Conservation (phyloP, 1,139 yeast genomes). For the Meyerozyma carpophila region DNA sequence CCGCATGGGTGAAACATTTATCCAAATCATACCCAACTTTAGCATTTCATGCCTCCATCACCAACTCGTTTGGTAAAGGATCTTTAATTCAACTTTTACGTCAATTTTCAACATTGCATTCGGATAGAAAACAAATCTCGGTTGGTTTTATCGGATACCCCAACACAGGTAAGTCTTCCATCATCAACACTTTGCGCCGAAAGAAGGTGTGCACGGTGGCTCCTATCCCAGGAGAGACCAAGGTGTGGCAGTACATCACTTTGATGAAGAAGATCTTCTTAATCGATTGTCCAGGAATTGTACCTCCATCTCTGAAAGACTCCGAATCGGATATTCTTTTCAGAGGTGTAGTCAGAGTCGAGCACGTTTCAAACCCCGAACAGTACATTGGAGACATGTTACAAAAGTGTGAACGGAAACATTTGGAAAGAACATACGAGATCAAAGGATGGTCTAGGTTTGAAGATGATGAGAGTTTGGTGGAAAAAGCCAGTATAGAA, state of each 20-base stretch:
- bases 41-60: conserved; percentile 97
- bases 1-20: conserved; percentile 96
- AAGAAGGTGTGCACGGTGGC: conserved; percentile 97
- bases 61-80: conserved; percentile 97
- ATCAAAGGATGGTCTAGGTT: conserved; percentile 77
- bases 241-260: conserved; percentile 98
- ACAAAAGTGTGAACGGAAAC: conserved; percentile 80
- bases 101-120: conserved; percentile 85
- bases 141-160: conserved; percentile 98
- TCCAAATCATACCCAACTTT: conserved; percentile 90
- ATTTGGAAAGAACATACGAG: conserved; percentile 93
- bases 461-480: conserved; percentile 34
- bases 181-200: conserved; percentile 86
- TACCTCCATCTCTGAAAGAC: conserved; percentile 89
- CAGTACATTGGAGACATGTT: conserved; percentile 89
- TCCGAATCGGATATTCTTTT: conserved; percentile 90
- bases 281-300: conserved; percentile 98
- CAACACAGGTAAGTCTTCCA: conserved; percentile 93
- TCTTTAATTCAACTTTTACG: conserved; percentile 87
- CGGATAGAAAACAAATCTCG: conserved; percentile 92
- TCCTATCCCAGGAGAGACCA: conserved; percentile 98
- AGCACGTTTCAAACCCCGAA: conserved; percentile 92
- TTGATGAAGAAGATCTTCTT: conserved; percentile 91
- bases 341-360: conserved; percentile 97
- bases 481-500: conserved; percentile 60